These are phyloP conservation scores for Zasmidium angulare DNA, from an alignment of 2,329 filamentous ascomycete species.

Conservation along the genomic window DNA sequence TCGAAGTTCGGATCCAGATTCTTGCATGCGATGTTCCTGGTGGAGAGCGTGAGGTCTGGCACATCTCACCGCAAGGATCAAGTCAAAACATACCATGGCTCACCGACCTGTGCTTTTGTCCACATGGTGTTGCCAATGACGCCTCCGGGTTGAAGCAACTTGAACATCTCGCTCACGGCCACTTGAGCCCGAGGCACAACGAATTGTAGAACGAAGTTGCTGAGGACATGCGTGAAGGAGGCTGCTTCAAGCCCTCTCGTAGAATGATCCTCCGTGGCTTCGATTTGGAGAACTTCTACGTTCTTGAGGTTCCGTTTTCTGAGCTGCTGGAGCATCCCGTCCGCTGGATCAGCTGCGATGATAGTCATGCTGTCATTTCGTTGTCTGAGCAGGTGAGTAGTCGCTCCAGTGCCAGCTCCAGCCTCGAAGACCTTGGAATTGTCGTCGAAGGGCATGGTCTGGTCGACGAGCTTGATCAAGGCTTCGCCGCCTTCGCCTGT, in stretches of 20 bases:
- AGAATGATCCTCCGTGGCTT: conserved; percentile 9
- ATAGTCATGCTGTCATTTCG: conserved; percentile 2
- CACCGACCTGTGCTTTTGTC: neutral
- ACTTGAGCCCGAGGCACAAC: neutral
- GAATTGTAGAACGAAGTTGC: conserved; percentile 14
- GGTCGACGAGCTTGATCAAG: conserved; percentile 5
- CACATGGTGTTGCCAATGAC: conserved; percentile 2
- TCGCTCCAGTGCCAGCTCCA: conserved; percentile 13
- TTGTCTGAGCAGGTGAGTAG: conserved; percentile 4
- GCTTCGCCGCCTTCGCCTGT: conserved; percentile 6
- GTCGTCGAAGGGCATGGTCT: conserved; percentile 1
- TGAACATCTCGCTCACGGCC: neutral
- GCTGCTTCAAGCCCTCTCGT: conserved; percentile 1
- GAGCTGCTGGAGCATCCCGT: conserved; percentile 7
- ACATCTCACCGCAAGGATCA: neutral
- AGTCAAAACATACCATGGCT: conserved; percentile 1
- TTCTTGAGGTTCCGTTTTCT: conserved; percentile 4
- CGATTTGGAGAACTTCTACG: conserved; percentile 1
- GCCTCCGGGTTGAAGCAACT: neutral
- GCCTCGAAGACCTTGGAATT: conserved; percentile 10
- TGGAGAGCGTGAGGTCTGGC: neutral
- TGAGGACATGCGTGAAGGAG: conserved; percentile 8
- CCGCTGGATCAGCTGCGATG: conserved; percentile 5
- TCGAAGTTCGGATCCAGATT: conserved; percentile 7
- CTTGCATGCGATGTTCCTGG: conserved; percentile 10